phyloP scores from a whole-genome alignment of 768 basidiomycete genomes.

The Cantharellus cinnabarinus region DNA sequence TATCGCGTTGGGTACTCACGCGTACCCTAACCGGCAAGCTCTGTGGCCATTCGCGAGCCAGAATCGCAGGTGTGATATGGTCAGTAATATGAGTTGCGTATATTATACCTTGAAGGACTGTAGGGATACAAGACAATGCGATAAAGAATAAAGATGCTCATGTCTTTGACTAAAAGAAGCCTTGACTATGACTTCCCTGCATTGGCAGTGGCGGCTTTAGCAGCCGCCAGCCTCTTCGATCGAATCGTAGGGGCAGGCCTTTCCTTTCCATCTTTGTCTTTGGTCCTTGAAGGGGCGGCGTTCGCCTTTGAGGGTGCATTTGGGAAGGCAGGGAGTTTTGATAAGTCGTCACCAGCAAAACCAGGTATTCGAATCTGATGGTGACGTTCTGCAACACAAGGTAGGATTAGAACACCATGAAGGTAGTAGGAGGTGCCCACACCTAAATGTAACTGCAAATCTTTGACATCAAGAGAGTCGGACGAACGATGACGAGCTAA shows the following conservation, averaged over 20 bases:
- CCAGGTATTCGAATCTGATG: constrained; percentile 93
- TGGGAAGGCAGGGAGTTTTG: not conserved
- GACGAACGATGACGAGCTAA: constrained; percentile 81
- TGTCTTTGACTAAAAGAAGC: too few relatives aligned
- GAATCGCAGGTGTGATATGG: too few relatives aligned
- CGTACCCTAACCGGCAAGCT: too few relatives aligned
- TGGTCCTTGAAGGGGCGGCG: not conserved
- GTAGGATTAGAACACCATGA: not conserved
- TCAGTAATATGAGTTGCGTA: too few relatives aligned
- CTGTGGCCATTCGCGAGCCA: too few relatives aligned
- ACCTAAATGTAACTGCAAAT: constrained; percentile 89
- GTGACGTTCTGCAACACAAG: constrained; percentile 14
- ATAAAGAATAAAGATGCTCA: too few relatives aligned
- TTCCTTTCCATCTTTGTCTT: not conserved
- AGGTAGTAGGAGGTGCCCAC: constrained; percentile 11
- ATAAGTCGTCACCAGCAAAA: constrained; percentile 49
- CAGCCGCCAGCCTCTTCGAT: not conserved
- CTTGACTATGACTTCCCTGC: too few relatives aligned
- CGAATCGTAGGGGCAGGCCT: not conserved
- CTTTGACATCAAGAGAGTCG: constrained; percentile 78
- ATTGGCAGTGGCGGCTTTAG: not conserved
- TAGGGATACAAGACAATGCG: too few relatives aligned
- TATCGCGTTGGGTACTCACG: too few relatives aligned
- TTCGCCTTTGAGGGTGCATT: not conserved
- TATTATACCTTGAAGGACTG: too few relatives aligned